Evolutionary conservation across 345 rosid genomes (phyloP), one percentile per base, ranked within the genome.

Genomic region (Rubroshorea leprosula): DNA sequence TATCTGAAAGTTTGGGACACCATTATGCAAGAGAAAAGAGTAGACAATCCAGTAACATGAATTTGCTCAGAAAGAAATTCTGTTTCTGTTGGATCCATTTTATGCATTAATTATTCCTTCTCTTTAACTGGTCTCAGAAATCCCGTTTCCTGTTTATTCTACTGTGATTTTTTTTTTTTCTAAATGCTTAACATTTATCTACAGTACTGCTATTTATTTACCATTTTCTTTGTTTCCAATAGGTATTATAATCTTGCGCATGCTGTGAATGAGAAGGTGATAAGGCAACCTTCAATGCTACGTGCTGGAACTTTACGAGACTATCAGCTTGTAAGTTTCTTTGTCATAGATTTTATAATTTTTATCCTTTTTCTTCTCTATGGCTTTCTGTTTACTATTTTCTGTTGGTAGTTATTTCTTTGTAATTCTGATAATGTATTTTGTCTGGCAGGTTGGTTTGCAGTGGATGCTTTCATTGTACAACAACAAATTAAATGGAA

Each of bases 391-490:
- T 52, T 17, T 19, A n/a, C n/a, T 53, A 5, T 35, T 24, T 16
- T 17, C 23, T 54, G 7, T 35, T 25, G 19, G 22, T 45, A 39
- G 47, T 27, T 57, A 26, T 57, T 49, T 21, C 66, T 52, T 63
- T 67, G 23, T 49, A 41, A 29, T 43, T 13, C 62, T 25, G 46
- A 39, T 70, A 35, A 55, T 71, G 15, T 31, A 45, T 67, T 55
- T 58, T 45, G 13, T n/a, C n/a, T 51, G 61, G 62, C 75, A 94
- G 99, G 96, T 94, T 77, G 99, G 99, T 55, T 83, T 94, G 74
- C 97, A 94, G 44, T 94, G 99, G 99, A 94, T 94, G 99, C 96
- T 94, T 75, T 90, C 99, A 23, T 74, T 94, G 77, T 94, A 94
- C 64, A 94, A 94, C 67, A 94, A 94, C 74, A 94, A 94, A 79